Evolutionary conservation across 179 eudicot genomes (phyloP).

Genomic region (Drosera spatulata): DNA sequence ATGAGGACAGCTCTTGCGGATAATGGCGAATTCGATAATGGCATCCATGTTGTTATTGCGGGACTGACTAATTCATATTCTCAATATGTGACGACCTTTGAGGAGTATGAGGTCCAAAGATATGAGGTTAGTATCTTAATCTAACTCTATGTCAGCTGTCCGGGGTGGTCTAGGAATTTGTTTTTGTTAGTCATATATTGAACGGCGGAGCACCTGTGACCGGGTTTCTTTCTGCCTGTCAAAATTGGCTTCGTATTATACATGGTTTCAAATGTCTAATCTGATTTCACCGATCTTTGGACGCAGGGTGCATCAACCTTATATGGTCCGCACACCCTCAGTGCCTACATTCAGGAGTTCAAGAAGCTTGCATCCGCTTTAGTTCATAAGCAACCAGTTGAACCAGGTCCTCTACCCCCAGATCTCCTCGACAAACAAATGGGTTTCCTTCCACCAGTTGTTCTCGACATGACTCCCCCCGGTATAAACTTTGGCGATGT

Average conservation of each 20-base stretch:
- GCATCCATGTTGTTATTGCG: slow-evolving; percentile 75
- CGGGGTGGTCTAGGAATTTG: too few species aligned
- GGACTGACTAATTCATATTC: slow-evolving; percentile 94
- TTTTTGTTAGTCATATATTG: too few species aligned
- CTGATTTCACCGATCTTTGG: not conserved
- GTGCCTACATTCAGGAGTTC: slow-evolving; percentile 93
- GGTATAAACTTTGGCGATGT: slow-evolving; percentile 66
- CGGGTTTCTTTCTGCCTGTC: too few species aligned
- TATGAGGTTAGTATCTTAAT: slow-evolving; percentile 60
- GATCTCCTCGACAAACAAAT: slow-evolving; percentile 77
- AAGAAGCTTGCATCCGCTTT: slow-evolving; percentile 70
- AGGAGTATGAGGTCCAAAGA: slow-evolving; percentile 91
- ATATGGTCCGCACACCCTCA: slow-evolving; percentile 85
- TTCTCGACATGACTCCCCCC: slow-evolving; percentile 57
- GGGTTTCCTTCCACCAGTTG: slow-evolving; percentile 65
- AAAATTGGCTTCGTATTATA: too few species aligned
- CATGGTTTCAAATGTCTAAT: too few species aligned
- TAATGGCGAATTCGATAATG: slow-evolving; percentile 36
- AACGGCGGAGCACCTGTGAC: too few species aligned
- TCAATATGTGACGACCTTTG: slow-evolving; percentile 85
- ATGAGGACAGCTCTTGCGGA: slow-evolving; percentile 46
- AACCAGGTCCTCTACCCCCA: slow-evolving; percentile 84
- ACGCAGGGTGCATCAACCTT: slow-evolving; percentile 92
- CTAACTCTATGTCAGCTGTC: too few species aligned
- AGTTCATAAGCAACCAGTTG: slow-evolving; percentile 31